A percentile compares a stretch with the other conserved stretches of the same genome.
Conservation (phyloP, 441 rosid genomes). For the Biscutella laevigata region DNA sequence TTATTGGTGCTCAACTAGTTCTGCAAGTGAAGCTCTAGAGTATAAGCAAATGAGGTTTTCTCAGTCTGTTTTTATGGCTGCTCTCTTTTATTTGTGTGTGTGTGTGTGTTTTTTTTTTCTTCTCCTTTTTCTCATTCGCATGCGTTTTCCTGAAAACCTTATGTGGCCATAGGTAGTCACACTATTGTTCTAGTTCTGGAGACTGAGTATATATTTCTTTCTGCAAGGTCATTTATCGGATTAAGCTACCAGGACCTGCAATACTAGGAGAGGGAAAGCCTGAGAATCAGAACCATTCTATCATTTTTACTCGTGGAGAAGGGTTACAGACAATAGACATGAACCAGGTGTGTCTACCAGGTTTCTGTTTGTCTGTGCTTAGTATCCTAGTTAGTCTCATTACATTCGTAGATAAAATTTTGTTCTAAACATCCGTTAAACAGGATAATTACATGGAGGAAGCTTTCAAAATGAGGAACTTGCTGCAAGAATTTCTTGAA, state of each 20-base stretch:
- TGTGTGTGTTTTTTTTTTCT: too few relatives aligned
- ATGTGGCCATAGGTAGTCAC: neutral
- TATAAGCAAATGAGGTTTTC: neutral
- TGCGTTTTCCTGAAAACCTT: slow-evolving; percentile 25
- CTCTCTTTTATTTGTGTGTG: neutral
- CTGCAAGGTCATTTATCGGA: slow-evolving; percentile 78
- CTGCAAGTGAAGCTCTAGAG: neutral
- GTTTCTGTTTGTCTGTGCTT: neutral
- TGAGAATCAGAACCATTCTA: slow-evolving; percentile 95
- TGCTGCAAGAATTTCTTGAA: slow-evolving; percentile 88
- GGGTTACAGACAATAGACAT: slow-evolving; percentile 99
- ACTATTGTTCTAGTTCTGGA: neutral
- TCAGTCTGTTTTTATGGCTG: neutral
- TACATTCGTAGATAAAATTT: neutral
- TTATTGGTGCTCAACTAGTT: neutral
- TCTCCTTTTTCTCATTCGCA: neutral
- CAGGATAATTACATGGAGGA: slow-evolving; percentile 99
- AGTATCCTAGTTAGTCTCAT: neutral
- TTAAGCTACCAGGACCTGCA: slow-evolving; percentile 96
- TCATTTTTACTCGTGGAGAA: slow-evolving; percentile 98
- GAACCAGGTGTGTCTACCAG: slow-evolving; percentile 66
- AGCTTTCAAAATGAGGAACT: slow-evolving; percentile 96
- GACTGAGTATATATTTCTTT: neutral
- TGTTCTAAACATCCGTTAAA: neutral
- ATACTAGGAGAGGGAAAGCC: slow-evolving; percentile 98